Evolutionary conservation across 352 stramenopile genomes (phyloP), one percentile per base, ranked within the genome.

Genomic region (Pythium guiyangense): DNA sequence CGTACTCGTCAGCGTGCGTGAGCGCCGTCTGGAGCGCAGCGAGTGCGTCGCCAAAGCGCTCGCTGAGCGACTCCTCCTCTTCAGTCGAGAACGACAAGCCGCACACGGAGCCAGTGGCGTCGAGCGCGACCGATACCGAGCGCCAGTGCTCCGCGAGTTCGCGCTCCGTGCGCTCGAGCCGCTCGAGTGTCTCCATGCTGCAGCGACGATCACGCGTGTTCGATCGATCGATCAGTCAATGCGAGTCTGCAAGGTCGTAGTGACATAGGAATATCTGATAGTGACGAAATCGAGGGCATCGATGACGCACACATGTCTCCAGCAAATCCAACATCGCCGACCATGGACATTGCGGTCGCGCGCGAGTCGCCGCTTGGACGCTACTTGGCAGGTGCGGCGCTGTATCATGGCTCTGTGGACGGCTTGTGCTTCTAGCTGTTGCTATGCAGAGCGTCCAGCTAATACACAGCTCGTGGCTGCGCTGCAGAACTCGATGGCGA

Each of bases 1-100:
- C 49, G 54, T 49, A 74, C 26, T 90, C 78, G n/a, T 83, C 67
- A 1, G 69, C 70, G 0, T 68, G 58, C 4, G 58, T 43, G 18
- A 90, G 17, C 22, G 70, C 73, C 17, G 64, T 62, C 45, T 68
- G 61, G 43, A 76, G 74, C 39, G 64, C 47, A 22, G 59, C 49
- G 34, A 88, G 67, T 14, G 66, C 67, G 18, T 72, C 77, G 56
- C 65, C 81, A 49, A 90, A 66, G 35, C 74, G 71, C 49, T 85
- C 74, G 54, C 90, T 78, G 8, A 90, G 60, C 26, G 51, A 53
- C 58, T 81, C 73, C 62, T 92, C 83, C 49, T 92, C 83, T 29
- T 77, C 70, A 3, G 51, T 57, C 0, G 76, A 83, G 56, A 84
- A 92, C 11, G 45, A 61, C 18, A 88, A 65, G 45, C 77, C 54